Evolutionary conservation across 2,329 filamentous ascomycete genomes (phyloP).

Genomic region (Fusarium subtropicale): DNA sequence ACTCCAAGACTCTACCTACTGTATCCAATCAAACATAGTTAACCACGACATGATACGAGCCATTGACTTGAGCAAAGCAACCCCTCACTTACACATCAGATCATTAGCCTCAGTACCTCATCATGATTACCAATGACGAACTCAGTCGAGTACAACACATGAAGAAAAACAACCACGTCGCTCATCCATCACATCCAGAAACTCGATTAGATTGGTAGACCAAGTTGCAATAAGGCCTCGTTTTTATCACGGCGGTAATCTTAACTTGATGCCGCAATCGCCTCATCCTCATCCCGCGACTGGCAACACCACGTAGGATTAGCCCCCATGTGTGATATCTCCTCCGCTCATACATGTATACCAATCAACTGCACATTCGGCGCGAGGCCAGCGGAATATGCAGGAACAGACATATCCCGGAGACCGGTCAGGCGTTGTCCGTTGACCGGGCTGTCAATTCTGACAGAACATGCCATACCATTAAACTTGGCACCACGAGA

Average conservation of each 20-base stretch:
- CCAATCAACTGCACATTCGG: not conserved
- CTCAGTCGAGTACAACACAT: constrained; percentile 8
- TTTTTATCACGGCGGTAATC: constrained; percentile 1
- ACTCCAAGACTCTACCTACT: not conserved
- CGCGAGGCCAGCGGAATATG: constrained; percentile 22
- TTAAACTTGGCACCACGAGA: constrained; percentile 23
- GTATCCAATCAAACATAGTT: not conserved
- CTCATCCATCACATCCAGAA: not conserved
- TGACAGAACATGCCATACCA: constrained; percentile 8
- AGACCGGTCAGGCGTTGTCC: constrained; percentile 33
- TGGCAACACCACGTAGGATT: constrained; percentile 24
- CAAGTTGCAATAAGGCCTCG: constrained; percentile 20
- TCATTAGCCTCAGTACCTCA: not conserved
- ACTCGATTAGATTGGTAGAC: constrained; percentile 1
- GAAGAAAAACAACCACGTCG: constrained; percentile 20
- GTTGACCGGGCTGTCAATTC: not conserved
- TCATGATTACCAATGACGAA: not conserved
- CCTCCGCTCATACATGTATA: not conserved
- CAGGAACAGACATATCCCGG: constrained; percentile 11
- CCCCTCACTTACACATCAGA: not conserved
- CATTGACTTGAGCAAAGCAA: not conserved
- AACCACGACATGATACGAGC: not conserved
- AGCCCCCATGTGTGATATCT: constrained; percentile 24
- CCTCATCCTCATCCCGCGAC: constrained; percentile 11
- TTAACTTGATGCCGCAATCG: constrained; percentile 8